Percentiles rank a stretch among this genome's conserved stretches.
phyloP scores from a whole-genome alignment of 225 moss, liverwort and hornwort species.

The Pseudoscleropodium purum region DNA sequence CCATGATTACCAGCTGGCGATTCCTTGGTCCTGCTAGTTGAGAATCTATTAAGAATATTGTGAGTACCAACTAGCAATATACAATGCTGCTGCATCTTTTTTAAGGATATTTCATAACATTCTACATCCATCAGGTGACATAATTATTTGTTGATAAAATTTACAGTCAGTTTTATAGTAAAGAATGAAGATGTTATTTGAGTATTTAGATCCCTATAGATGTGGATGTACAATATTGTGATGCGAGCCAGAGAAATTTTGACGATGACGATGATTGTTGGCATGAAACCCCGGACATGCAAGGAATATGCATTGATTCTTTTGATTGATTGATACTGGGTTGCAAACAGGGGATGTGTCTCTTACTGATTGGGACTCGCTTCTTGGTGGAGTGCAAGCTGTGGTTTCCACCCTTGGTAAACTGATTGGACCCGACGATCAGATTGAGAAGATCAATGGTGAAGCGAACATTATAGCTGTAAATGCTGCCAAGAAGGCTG shows the following conservation, averaged over 20 bases:
- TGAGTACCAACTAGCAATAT: not conserved
- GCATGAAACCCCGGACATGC: not conserved
- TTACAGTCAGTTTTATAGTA: not conserved
- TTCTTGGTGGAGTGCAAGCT: constrained; percentile 69
- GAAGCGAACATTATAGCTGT: constrained; percentile 76
- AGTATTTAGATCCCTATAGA: not conserved
- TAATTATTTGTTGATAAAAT: not conserved
- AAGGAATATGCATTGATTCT: not conserved
- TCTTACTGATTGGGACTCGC: constrained; percentile 70
- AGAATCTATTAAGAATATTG: not conserved
- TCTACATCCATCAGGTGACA: not conserved
- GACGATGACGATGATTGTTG: not conserved
- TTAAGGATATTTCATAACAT: not conserved
- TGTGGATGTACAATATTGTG: not conserved
- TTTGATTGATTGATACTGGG: not conserved
- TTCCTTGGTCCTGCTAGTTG: not conserved
- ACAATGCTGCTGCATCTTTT: not conserved
- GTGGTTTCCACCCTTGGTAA: constrained; percentile 80
- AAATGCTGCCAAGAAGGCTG: constrained; percentile 64
- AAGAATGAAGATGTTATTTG: not conserved
- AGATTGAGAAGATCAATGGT: constrained; percentile 78
- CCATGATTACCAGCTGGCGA: not conserved
- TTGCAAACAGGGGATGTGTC: constrained; percentile 70
- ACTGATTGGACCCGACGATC: constrained; percentile 57
- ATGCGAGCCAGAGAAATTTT: not conserved